These are phyloP conservation scores for Rutstroemia sydowiana DNA, from an alignment of 2,329 filamentous ascomycete genomes.

Conservation along the genomic window DNA sequence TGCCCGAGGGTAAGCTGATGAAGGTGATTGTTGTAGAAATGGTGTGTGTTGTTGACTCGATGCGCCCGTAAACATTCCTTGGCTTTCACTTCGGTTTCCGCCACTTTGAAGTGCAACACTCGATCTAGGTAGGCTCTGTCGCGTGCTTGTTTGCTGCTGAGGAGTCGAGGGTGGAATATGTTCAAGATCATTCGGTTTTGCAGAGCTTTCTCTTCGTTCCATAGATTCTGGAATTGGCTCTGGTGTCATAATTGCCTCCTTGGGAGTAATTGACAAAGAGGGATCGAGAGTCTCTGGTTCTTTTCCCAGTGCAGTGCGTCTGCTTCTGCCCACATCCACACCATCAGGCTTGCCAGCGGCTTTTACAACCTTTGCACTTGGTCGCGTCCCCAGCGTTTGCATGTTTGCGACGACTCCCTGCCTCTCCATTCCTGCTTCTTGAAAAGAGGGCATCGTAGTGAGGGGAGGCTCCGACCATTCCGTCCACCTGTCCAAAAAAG, in stretches of 20 bases:
- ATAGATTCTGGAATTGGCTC: conserved; percentile 16
- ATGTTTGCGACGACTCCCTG: conserved; percentile 76
- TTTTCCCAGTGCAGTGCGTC: conserved; percentile 15
- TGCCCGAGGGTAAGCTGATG: neutral
- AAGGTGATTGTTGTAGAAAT: conserved; percentile 5
- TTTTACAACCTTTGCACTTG: conserved; percentile 53
- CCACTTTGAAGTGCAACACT: conserved; percentile 7
- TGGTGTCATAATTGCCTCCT: conserved; percentile 20
- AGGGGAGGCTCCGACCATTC: conserved; percentile 50
- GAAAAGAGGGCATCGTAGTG: conserved; percentile 57
- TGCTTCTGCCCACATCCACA: conserved; percentile 12
- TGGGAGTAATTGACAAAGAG: conserved; percentile 21
- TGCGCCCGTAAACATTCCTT: neutral
- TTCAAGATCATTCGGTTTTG: conserved; percentile 13
- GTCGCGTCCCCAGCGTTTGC: conserved; percentile 70
- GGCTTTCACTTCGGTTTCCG: conserved; percentile 6
- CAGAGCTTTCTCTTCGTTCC: conserved; percentile 14
- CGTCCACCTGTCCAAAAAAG: conserved; percentile 39
- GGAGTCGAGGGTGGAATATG: conserved; percentile 5
- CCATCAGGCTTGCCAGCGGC: conserved; percentile 25
- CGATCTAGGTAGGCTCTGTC: conserved; percentile 15
- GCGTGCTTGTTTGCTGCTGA: conserved; percentile 14
- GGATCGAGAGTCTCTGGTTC: conserved; percentile 18
- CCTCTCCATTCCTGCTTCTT: conserved; percentile 64
- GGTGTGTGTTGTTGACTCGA: conserved; percentile 3